phyloP scores from a whole-genome alignment of 1,284 basidiomycete species.

The Cryptococcus wingfieldii region DNA sequence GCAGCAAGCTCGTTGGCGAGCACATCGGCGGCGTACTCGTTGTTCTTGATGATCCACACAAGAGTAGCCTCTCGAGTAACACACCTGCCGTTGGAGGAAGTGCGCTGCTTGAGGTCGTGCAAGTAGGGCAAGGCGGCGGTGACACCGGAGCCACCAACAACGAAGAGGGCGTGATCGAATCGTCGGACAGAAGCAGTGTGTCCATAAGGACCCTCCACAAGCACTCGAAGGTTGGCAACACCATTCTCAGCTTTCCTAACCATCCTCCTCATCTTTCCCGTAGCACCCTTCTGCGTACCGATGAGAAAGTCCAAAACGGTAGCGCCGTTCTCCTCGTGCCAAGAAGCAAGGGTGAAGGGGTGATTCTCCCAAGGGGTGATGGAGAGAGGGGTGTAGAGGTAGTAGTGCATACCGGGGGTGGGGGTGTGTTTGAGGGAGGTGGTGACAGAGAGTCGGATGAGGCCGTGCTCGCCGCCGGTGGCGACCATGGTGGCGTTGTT shows the following conservation, averaged over 20 bases:
- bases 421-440: conserved; percentile 18
- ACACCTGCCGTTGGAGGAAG: neutral
- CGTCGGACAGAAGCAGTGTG: conserved; percentile 13
- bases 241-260: neutral
- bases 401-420: conserved; percentile 29
- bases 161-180: conserved; percentile 24
- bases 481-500: conserved; percentile 15
- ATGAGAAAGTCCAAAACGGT: conserved; percentile 27
- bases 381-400: conserved; percentile 24
- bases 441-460: conserved; percentile 25
- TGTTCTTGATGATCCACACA: conserved; percentile 27
- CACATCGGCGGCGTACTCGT: conserved; percentile 26
- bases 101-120: conserved; percentile 5
- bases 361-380: conserved; percentile 33
- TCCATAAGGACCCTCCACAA: conserved; percentile 40
- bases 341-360: conserved; percentile 29
- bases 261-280: conserved; percentile 11
- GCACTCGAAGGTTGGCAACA: conserved; percentile 6
- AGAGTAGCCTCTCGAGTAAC: conserved; percentile 13
- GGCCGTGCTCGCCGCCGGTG: conserved; percentile 12
- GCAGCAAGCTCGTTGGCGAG: conserved; percentile 19
- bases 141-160: conserved; percentile 34
- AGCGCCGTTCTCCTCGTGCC: conserved; percentile 5
- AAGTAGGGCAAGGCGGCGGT: conserved; percentile 31
- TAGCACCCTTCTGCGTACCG: conserved; percentile 22